Base-by-base conservation (phyloP, 2,329 filamentous ascomycete species). In the Calycina herbarum region DNA sequence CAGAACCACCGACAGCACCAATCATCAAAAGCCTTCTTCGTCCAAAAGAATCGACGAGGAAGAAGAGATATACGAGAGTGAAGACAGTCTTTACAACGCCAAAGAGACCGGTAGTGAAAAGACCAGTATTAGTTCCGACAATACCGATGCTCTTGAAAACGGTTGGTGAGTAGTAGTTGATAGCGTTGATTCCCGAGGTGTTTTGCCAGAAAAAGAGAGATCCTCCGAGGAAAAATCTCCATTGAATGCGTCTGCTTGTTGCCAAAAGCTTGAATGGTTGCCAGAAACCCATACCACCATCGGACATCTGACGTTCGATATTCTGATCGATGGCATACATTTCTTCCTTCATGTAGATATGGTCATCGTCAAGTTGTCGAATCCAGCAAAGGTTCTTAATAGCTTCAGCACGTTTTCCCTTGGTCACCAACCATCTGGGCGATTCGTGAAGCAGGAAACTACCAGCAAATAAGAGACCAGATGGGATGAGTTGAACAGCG, bases 161-260 rank as follows among this genome's bases (percentile, higher is more conserved):
- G 0, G 85, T 89, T 0, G 89, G 89, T 0, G 81, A 83, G 77
- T 89, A 92, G 78, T 92, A 93, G 80, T 92, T 93, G 79, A 91
- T 89, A 24, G 90, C 89, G 71, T 93, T 93, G 79, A 93, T 93
- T 2, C 90, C 90, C 2, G 80, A 83, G 60, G 88, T 88, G 72
- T 94, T 94, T 77, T 94, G 91, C 83, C 88, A 93, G 62, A 94
- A 80, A 81, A 94, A 94, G 24, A 94, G 82, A 73, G 91, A 85
- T 64, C 85, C 85, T 58, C 91, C 91, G 11, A 94, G 82, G 75
- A 92, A 85, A 78, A 94, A 88, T 54, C 91, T 86, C 82, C 86
- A 92, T 71, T 86, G 86, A 35, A 91, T 83, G 73, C 83, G 83
- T 65, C 79, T 81, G 69, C 85, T 78, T 70, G 81, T 82, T 65